phyloP scores from a whole-genome alignment of 352 stramenopile species.

The Phytopythium boreale region DNA sequence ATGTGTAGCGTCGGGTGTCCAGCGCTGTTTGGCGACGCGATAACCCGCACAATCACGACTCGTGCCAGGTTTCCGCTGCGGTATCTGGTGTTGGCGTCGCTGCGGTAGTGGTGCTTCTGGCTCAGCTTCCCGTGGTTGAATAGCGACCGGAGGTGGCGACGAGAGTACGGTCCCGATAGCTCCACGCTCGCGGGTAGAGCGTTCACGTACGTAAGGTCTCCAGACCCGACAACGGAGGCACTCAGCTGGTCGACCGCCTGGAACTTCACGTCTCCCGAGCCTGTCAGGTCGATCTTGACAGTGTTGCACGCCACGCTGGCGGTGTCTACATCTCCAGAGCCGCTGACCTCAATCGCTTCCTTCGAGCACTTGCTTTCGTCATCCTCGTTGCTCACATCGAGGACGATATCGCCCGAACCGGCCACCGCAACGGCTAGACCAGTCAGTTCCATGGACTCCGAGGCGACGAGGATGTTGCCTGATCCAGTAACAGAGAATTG shows the following conservation, averaged over 20 bases:
- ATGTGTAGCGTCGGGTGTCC: neutral
- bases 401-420: constrained; percentile 1
- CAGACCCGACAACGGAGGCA: neutral
- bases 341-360: neutral
- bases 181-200: neutral
- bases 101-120: constrained; percentile 8
- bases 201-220: constrained; percentile 9
- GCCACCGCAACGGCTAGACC: neutral
- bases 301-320: constrained; percentile 5
- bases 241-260: constrained; percentile 6
- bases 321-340: constrained; percentile 4
- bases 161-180: neutral
- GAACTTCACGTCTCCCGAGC: constrained; percentile 8
- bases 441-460: neutral
- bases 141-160: neutral
- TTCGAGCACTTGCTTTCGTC: neutral
- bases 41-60: neutral
- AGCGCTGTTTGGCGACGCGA: neutral
- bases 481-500: constrained; percentile 10
- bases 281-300: constrained; percentile 5
- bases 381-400: neutral
- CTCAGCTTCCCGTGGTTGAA: neutral
- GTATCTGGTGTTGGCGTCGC: neutral
- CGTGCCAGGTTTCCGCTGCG: neutral
- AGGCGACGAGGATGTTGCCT: constrained; percentile 6